Conservation (phyloP, 1,284 basidiomycete genomes). For the Ceratobasidium sp. region DNA sequence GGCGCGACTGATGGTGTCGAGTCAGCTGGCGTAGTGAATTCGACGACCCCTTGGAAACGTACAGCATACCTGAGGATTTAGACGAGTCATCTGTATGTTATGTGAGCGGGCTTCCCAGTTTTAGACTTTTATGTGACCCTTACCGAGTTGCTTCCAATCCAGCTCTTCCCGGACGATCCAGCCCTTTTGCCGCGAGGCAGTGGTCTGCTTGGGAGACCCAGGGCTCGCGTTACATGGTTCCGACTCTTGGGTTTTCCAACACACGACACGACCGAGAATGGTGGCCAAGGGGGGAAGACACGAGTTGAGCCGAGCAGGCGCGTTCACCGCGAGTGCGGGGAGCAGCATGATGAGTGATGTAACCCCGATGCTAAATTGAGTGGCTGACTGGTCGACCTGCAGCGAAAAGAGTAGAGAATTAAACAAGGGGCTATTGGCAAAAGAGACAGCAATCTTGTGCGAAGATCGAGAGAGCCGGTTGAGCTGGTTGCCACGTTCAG, state of each 20-base stretch:
- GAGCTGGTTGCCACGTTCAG: constrained; percentile 27
- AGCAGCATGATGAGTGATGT: constrained; percentile 70
- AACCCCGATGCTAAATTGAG: constrained; percentile 66
- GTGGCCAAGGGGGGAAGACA: constrained; percentile 68
- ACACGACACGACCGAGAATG: constrained; percentile 69
- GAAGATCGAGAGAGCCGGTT: constrained; percentile 42
- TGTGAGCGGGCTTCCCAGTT: not conserved
- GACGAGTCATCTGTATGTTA: constrained; percentile 39
- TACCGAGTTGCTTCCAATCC: constrained; percentile 64
- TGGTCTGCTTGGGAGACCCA: constrained; percentile 6
- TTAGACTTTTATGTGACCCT: constrained; percentile 47
- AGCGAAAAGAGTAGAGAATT: constrained; percentile 66
- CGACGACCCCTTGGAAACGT: constrained; percentile 14
- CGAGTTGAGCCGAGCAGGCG: constrained; percentile 61
- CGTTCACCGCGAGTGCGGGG: constrained; percentile 72
- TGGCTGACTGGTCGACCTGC: constrained; percentile 73
- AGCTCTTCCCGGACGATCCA: constrained; percentile 60
- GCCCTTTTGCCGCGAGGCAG: constrained; percentile 34
- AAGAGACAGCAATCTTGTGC: constrained; percentile 48
- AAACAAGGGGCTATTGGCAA: constrained; percentile 69
- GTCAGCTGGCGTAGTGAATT: constrained; percentile 4
- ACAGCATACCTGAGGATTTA: constrained; percentile 42
- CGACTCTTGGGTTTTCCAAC: constrained; percentile 64
- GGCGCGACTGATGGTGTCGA: constrained; percentile 19
- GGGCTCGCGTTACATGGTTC: constrained; percentile 48